A percentile compares a stretch with the other conserved stretches of the same genome.
Conservation (phyloP, 2,329 filamentous ascomycete species). For the Pseudovirgaria hyperparasitica region DNA sequence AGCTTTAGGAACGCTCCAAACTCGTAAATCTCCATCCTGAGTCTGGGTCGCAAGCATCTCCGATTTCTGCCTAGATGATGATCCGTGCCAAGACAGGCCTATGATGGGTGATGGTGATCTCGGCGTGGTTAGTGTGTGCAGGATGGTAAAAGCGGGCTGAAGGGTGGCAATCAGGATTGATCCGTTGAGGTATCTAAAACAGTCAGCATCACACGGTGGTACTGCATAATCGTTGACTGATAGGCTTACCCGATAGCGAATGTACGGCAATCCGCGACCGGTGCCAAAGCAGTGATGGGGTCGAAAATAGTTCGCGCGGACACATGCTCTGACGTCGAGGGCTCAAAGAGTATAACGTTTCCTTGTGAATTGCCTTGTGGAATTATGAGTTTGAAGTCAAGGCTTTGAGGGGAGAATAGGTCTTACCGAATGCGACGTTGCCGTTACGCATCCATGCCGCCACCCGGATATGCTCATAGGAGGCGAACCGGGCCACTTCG, state of each 20-base stretch:
- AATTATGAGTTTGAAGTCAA: constrained; percentile 1
- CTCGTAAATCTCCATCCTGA: constrained; percentile 77
- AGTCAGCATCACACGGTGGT: constrained; percentile 10
- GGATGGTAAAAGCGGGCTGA: constrained; percentile 82
- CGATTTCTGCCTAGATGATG: constrained; percentile 88
- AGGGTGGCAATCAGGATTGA: constrained; percentile 82
- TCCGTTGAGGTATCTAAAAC: constrained; percentile 75
- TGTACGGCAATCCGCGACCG: constrained; percentile 77
- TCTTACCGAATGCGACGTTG: constrained; percentile 86
- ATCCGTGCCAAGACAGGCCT: constrained; percentile 87
- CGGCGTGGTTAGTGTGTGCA: constrained; percentile 82
- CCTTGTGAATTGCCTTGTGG: constrained; percentile 73
- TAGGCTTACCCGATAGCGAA: constrained; percentile 79
- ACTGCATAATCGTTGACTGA: constrained; percentile 1
- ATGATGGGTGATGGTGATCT: constrained; percentile 77
- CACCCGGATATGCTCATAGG: constrained; percentile 73
- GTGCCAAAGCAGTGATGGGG: constrained; percentile 85
- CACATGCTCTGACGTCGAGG: constrained; percentile 81
- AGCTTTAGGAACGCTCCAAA: constrained; percentile 91
- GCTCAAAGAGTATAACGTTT: constrained; percentile 89
- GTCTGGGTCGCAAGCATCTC: constrained; percentile 96
- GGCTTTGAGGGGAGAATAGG: constrained; percentile 4
- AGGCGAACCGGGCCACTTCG: constrained; percentile 82
- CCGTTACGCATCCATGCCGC: constrained; percentile 96
- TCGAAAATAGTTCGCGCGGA: constrained; percentile 89